A percentile compares a stretch with the other conserved stretches of the same genome.
Conservation (phyloP, 129 eudicot genomes). For the Flaveria robusta region DNA sequence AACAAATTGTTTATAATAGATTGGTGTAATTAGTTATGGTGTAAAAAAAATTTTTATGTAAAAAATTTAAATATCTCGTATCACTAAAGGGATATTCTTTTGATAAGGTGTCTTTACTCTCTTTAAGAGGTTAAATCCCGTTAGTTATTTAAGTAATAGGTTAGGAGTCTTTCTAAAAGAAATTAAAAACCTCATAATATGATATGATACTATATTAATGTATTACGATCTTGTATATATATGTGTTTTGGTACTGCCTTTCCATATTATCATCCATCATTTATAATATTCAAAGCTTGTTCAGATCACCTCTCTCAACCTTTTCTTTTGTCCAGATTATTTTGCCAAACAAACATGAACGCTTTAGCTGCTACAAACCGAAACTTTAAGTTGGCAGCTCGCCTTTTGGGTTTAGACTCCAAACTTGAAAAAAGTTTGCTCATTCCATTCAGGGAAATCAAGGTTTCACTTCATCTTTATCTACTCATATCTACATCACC, state of each 20-base stretch:
- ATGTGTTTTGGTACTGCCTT: constrained; percentile 10
- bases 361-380: constrained; percentile 98
- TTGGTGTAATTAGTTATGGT: no score
- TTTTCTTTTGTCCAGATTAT: constrained; percentile 25
- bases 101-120: no score
- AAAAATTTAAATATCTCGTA: no score
- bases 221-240: constrained; percentile 25
- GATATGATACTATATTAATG: neutral
- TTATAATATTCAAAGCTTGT: constrained; percentile 4
- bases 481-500: neutral
- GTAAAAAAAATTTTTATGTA: no score
- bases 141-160: no score
- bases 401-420: constrained; percentile 86
- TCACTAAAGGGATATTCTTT: no score
- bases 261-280: constrained; percentile 23
- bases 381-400: constrained; percentile 85
- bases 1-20: no score
- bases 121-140: no score
- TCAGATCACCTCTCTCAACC: neutral
- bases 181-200: neutral
- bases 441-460: constrained; percentile 97
- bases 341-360: constrained; percentile 55
- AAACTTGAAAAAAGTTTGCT: constrained; percentile 94
- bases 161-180: no score
- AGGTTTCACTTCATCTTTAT: constrained; percentile 45